Conservation (phyloP, 176 grass and related monocot species). For the Aegilops longissima region DNA sequence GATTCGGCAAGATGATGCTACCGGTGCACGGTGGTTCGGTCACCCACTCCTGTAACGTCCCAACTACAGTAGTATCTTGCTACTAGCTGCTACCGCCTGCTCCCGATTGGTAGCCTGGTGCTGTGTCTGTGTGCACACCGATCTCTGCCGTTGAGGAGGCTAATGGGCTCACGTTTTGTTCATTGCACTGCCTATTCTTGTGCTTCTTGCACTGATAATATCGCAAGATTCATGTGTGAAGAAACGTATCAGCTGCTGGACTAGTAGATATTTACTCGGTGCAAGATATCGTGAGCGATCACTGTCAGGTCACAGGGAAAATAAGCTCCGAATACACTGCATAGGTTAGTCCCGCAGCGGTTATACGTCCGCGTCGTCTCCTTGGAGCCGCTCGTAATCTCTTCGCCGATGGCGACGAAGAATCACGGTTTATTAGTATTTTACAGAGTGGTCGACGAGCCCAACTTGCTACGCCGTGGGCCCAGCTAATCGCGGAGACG, state of each 20-base stretch:
- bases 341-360: background rate
- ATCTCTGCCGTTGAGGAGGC: background rate
- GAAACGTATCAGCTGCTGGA: background rate
- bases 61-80: background rate
- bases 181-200: background rate
- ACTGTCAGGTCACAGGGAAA: background rate
- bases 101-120: background rate
- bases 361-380: constrained; percentile 25
- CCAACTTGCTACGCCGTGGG: no score
- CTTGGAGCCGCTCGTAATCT: background rate
- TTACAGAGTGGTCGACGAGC: background rate
- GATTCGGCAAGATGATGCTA: background rate
- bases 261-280: background rate
- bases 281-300: background rate
- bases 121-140: background rate
- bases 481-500: background rate
- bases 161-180: background rate
- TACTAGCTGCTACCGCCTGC: background rate
- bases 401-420: background rate
- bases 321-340: background rate
- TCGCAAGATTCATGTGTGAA: background rate
- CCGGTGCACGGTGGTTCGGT: background rate
- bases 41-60: constrained; percentile 29
- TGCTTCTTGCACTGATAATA: no score
- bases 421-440: background rate